Base-by-base conservation (phyloP, 345 rosid genomes). In the Euphorbia peplus region DNA sequence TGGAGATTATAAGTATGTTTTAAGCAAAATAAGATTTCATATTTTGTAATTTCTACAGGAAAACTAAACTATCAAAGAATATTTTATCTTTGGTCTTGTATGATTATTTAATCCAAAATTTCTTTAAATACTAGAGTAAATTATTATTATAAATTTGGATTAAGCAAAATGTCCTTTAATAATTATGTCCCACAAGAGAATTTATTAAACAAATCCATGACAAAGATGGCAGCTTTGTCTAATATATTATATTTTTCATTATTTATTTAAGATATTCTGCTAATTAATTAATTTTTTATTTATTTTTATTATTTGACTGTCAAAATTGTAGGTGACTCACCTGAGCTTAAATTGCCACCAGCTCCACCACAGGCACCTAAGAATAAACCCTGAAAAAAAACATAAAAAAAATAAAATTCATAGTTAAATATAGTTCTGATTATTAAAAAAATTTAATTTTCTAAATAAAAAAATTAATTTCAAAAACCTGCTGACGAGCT, bases 401-500 rank as follows among this genome's bases (percentile, higher is more conserved):
- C 18, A 4, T 11, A 28, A 52, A 8, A 2, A 24, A 19, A 14
- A 66, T 5, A 13, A 51, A 5, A 39, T 25, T 5, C 10, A 24
- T 14, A 44, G n/a, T n/a, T n/a, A n/a, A n/a, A n/a, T n/a, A n/a
- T n/a, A n/a, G n/a, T n/a, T n/a, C n/a, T n/a, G n/a, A n/a, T n/a
- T 2, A 14, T 44, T 26, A 12, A 22, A 32, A 60, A 14, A 30
- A 46, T 11, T 54, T 26, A 16, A 1, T 4, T 29, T n/a, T 50
- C 24, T 16, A 37, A 16, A 2, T 53, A 37, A 62, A 37, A 22
- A 5, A 12, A 68, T 42, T 64, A 19, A 74, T 55, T 63, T 56
- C 11, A 46, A 46, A 64, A 60, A 89, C 99, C 99, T 91, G 95
- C 70, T 96, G 90, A 51, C 97, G 90, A 41, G 96, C 89, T 76